Base-by-base conservation (phyloP, 768 basidiomycete species). In the Phaffia australis region DNA sequence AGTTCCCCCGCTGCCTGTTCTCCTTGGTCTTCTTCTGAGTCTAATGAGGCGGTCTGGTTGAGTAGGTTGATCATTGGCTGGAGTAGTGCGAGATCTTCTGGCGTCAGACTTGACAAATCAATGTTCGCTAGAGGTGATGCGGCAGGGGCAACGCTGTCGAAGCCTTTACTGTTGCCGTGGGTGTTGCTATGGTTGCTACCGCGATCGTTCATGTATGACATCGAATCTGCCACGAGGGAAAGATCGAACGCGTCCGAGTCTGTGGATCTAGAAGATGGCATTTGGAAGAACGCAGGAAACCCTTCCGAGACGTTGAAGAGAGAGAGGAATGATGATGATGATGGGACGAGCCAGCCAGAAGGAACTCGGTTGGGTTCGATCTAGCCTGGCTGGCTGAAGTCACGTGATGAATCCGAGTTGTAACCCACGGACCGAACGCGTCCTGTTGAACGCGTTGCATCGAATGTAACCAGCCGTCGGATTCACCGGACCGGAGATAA, bases 281-380 rank as follows among this genome's bases (percentile, higher is more conserved):
- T 73, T 29, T 73, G 71, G 1, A 73, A 66, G 51, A 80, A 82
- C 5, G 60, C 69, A 3, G 78, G 73, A n/a, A n/a, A n/a, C n/a
- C n/a, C n/a, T n/a, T n/a, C n/a, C n/a, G 75, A 75, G 65, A 79
- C 21, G 55, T 15, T 52, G 56, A 25, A 19, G 16, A 47, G 23
- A 50, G 2, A 48, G 49, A 56, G 16, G 35, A 19, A n/a, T 27
- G 52, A 42, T 47, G 47, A 35, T 47, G 56, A 21, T 14, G 25
- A 8, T 32, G 58, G 5, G 58, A 21, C 14, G 57, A 32, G 42
- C n/a, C n/a, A n/a, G 35, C 6, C 35, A 35, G 59, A 11, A 60
- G 46, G 1, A 2, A n/a, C 5, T 48, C 15, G 59, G 11, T n/a
- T 16, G 27, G 15, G 4, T 7, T 11, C 32, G 0, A n/a, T 8